phyloP scores from a whole-genome alignment of 2,329 filamentous ascomycete species.

The Apiospora aurea region DNA sequence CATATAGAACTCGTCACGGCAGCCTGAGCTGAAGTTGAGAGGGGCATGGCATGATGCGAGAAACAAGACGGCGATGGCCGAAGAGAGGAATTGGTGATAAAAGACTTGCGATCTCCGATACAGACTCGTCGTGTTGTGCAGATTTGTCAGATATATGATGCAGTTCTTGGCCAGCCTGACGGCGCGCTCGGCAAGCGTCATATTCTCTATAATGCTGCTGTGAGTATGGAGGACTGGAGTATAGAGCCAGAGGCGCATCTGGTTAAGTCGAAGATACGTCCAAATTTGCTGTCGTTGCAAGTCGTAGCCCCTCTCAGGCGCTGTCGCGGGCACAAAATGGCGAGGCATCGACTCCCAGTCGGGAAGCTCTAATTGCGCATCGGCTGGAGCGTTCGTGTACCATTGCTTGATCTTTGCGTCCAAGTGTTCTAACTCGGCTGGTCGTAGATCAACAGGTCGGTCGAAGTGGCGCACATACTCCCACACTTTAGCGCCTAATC shows the following conservation, averaged over 20 bases:
- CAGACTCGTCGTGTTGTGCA: constrained; percentile 75
- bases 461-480: constrained; percentile 76
- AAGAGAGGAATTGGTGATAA: constrained; percentile 82
- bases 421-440: constrained; percentile 78
- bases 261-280: constrained; percentile 86
- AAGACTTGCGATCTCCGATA: constrained; percentile 77
- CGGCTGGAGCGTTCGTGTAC: constrained; percentile 77
- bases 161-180: constrained; percentile 81
- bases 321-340: constrained; percentile 41
- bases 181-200: constrained; percentile 74
- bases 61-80: constrained; percentile 77
- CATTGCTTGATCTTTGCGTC: constrained; percentile 87
- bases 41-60: constrained; percentile 79
- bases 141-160: constrained; percentile 72
- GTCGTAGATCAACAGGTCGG: constrained; percentile 69
- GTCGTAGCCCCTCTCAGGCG: constrained; percentile 63
- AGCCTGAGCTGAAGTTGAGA: constrained; percentile 70
- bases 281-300: constrained; percentile 80
- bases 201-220: constrained; percentile 80
- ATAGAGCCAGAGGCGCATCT: constrained; percentile 89
- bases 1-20: constrained; percentile 80
- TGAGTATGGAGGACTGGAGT: constrained; percentile 86
- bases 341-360: constrained; percentile 58
- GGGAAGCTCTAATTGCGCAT: constrained; percentile 58
- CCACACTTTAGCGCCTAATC: constrained; percentile 88